A percentile compares a stretch with the other conserved stretches of the same genome.
Conservation (phyloP, 1,284 basidiomycete genomes). For the Moesziomyces sp. region DNA sequence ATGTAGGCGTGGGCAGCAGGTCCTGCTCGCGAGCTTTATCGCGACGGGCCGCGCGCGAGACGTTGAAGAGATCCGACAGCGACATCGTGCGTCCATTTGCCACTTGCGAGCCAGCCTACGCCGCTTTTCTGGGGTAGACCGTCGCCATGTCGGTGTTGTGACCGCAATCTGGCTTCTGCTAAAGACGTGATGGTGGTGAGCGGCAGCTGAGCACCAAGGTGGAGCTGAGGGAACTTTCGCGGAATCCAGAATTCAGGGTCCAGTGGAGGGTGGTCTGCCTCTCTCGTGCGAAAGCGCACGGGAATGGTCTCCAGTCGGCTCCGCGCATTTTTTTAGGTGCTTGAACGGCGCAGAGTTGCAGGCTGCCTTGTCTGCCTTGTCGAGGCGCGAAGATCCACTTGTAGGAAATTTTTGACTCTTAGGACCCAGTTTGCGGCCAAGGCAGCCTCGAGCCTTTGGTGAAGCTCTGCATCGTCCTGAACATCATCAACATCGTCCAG, state of each 20-base stretch:
- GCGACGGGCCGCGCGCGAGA: constrained; percentile 42
- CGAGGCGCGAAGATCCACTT: constrained; percentile 13
- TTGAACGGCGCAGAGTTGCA: neutral
- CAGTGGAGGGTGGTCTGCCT: neutral
- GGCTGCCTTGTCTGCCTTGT: neutral
- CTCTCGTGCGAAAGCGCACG: constrained; percentile 24
- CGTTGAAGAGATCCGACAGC: constrained; percentile 55
- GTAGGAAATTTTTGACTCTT: constrained; percentile 46
- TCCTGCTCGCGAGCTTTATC: constrained; percentile 41
- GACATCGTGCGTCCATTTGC: constrained; percentile 11
- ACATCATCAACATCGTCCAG: neutral
- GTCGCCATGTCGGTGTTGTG: neutral
- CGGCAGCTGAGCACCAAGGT: neutral
- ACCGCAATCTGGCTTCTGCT: neutral
- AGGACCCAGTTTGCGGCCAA: constrained; percentile 17
- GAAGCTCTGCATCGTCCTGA: neutral
- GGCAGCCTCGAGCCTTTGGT: neutral
- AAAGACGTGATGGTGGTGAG: neutral
- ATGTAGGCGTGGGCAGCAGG: constrained; percentile 26
- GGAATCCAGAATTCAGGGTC: neutral
- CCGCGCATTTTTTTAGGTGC: constrained; percentile 9
- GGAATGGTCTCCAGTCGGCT: constrained; percentile 6
- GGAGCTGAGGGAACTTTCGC: neutral
- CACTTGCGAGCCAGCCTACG: neutral
- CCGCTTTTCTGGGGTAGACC: too few relatives aligned